phyloP scores from a whole-genome alignment of 495 filamentous ascomycete species.

The Staphylotrichum longicolle region DNA sequence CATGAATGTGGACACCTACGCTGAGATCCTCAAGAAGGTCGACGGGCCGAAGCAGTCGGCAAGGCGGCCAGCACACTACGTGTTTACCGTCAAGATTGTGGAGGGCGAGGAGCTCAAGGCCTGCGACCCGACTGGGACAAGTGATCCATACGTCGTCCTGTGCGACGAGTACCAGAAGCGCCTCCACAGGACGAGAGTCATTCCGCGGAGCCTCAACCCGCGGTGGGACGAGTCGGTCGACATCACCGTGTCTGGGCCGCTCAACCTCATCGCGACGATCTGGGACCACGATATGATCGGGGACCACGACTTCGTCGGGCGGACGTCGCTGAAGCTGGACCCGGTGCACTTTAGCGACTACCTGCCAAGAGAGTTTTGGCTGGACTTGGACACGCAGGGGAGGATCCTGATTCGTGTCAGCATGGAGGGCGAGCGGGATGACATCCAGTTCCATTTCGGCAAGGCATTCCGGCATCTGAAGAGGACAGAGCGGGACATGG shows the following conservation, averaged over 20 bases:
- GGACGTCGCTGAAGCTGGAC: constrained; percentile 92
- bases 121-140: constrained; percentile 89
- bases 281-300: constrained; percentile 99
- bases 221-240: constrained; percentile 98
- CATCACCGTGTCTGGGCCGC: constrained; percentile 84
- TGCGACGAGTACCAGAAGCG: constrained; percentile 97
- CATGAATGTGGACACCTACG: constrained; percentile 91
- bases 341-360: constrained; percentile 95
- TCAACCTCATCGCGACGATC: constrained; percentile 94
- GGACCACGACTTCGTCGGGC: constrained; percentile 95
- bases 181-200: constrained; percentile 89
- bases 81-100: constrained; percentile 98
- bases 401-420: constrained; percentile 84
- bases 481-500: constrained; percentile 96
- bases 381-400: constrained; percentile 95
- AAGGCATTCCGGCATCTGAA: constrained; percentile 95
- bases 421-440: constrained; percentile 98
- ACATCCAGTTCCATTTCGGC: constrained; percentile 98
- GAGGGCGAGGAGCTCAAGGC: constrained; percentile 98
- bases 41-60: constrained; percentile 49
- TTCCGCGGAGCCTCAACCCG: constrained; percentile 88
- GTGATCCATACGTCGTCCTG: constrained; percentile 96
- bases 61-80: constrained; percentile 73
- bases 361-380: constrained; percentile 91
- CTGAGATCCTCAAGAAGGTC: constrained; percentile 70